A percentile compares a stretch with the other conserved stretches of the same genome.
Evolutionary conservation across 306 rosid genomes (phyloP).

Genomic region (Cucurbita argyrosperma): DNA sequence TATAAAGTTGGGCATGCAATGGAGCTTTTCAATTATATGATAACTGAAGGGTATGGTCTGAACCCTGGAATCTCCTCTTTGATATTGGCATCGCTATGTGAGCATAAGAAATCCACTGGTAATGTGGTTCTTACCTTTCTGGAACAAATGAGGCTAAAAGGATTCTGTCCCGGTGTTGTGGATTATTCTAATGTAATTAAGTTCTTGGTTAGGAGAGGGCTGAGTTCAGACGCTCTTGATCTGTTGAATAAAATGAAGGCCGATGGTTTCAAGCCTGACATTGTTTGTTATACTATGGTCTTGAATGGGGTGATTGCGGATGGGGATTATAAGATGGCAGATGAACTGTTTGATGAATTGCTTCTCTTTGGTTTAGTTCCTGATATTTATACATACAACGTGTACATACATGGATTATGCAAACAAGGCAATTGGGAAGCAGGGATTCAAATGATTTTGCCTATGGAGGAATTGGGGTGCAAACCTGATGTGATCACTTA

Average conservation of each 20-base stretch:
- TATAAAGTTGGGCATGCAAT: constrained; percentile 42
- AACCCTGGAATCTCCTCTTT: constrained; percentile 41
- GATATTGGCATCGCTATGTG: constrained; percentile 39
- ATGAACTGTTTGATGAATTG: constrained; percentile 59
- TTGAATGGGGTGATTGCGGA: constrained; percentile 33
- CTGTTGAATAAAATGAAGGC: constrained; percentile 41
- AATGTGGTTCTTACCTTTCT: constrained; percentile 36
- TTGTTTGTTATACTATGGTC: constrained; percentile 68
- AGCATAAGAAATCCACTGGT: constrained; percentile 19
- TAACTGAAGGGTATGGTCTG: constrained; percentile 46
- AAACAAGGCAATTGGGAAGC: constrained; percentile 36
- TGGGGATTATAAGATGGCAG: constrained; percentile 31
- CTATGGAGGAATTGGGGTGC: constrained; percentile 59
- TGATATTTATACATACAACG: constrained; percentile 50
- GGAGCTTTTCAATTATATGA: constrained; percentile 40
- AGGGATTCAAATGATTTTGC: constrained; percentile 29
- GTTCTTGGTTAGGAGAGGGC: constrained; percentile 40
- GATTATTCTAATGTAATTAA: constrained; percentile 49
- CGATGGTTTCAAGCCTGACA: constrained; percentile 51
- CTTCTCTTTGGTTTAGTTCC: constrained; percentile 63
- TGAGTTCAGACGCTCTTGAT: constrained; percentile 34
- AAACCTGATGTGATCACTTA: constrained; percentile 58
- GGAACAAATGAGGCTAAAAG: constrained; percentile 34
- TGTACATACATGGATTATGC: constrained; percentile 56
- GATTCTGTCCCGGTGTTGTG: constrained; percentile 43